Base-by-base conservation (phyloP, 1,284 basidiomycete genomes). In the Trametes versicolor region DNA sequence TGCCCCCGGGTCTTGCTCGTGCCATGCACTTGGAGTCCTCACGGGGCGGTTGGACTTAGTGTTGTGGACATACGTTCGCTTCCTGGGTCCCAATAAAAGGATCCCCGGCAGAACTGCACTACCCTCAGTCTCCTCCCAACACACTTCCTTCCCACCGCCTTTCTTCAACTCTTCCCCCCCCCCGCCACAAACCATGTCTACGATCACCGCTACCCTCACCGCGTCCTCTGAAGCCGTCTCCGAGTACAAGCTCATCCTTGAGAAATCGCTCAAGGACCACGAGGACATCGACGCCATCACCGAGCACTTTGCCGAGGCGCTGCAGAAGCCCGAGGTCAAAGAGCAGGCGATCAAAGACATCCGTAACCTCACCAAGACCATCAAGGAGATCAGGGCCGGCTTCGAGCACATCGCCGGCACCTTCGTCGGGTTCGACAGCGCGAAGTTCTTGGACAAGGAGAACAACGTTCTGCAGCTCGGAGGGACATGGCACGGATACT, bases 181-280 rank as follows among this genome's bases (percentile, higher is more conserved):
- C 2, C 21, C 25, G 21, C 23, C 21, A 21, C 45, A 27, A 19
- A 19, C 23, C 36, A 45, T 56, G 54, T 43, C 23, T 27, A 36
- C 39, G n/a, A 23, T 47, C 41, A 29, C 54, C 39, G 19, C 23
- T 15, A 56, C 54, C 25, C 13, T 29, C 54, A 47, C 54, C 9
- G 21, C 45, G 41, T 19, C 36, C 13, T 17, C 17, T 4, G 21
- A 39, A 21, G 51, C 10, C n/a, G 53, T 55, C 39, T 19, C 27
- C 54, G 54, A 56, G 54, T 45, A 47, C 37, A 37, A 56, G 41
- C 23, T 34, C 41, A 56, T 56, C 41, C 41, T 56, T 29, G 27
- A 56, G 27, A 43, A 34, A n/a, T 56, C 41, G 7, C 39, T 32
- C 19, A 29, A 32, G 27, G 23, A 43, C 7, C 23, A 47, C 6